A percentile compares a stretch with the other conserved stretches of the same genome.
These are phyloP conservation scores for Coemansia sp. DNA, from an alignment of 192 early-diverging fungal species.

Conservation along the genomic window DNA sequence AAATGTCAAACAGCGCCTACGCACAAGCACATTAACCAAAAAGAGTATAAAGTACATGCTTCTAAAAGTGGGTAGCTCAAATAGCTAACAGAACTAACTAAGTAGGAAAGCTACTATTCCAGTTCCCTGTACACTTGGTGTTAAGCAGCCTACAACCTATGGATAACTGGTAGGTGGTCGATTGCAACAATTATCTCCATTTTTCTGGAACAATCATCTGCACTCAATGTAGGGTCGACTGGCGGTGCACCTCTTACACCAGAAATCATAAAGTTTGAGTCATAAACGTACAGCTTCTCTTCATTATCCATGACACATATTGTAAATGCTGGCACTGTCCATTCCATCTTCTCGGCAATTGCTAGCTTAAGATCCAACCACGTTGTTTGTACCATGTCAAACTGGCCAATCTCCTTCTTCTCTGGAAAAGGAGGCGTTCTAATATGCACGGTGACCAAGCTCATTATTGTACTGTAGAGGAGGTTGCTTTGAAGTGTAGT, in stretches of 20 bases:
- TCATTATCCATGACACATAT: neutral
- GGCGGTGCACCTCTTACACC: neutral
- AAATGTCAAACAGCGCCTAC: too few species aligned
- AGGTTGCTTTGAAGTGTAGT: neutral
- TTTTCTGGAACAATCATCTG: neutral
- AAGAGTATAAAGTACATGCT: neutral
- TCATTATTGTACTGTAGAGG: neutral
- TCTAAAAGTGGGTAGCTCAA: neutral
- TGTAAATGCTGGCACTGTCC: neutral
- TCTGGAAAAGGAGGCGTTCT: neutral
- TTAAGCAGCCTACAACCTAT: neutral
- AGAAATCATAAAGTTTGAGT: neutral
- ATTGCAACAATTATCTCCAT: neutral
- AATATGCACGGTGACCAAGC: conserved; percentile 1
- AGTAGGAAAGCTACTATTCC: neutral
- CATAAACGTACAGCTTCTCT: neutral
- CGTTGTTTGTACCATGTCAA: neutral
- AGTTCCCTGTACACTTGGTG: neutral
- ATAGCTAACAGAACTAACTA: neutral
- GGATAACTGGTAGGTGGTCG: neutral
- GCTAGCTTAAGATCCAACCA: neutral
- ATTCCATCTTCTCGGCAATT: neutral
- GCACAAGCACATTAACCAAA: neutral
- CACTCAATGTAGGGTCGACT: neutral
- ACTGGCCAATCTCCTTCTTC: neutral